Evolutionary conservation across 768 basidiomycete genomes (phyloP).

Genomic region (Pleurotus djamor): DNA sequence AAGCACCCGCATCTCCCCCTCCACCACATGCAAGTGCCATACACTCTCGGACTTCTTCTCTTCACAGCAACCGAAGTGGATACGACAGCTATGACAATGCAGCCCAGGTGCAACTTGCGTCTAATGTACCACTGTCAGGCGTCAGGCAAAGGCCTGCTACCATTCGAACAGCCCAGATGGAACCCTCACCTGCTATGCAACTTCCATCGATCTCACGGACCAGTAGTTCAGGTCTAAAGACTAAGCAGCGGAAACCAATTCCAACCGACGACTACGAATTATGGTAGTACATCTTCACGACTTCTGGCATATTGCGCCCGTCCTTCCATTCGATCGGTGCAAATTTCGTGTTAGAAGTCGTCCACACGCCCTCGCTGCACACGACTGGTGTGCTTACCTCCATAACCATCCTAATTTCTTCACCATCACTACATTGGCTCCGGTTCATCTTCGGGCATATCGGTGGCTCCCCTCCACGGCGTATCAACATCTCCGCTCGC

Average conservation of each 20-base stretch:
- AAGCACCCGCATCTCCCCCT: not conserved
- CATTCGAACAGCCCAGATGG: slow-evolving; percentile 48
- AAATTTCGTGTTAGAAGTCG: too few relatives aligned
- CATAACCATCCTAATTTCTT: too few relatives aligned
- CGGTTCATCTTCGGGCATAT: too few relatives aligned
- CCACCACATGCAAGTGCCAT: slow-evolving; percentile 6
- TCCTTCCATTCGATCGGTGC: not conserved
- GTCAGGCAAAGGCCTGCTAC: slow-evolving; percentile 20
- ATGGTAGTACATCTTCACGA: not conserved
- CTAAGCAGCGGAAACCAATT: not conserved
- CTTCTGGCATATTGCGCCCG: not conserved
- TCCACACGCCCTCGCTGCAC: too few relatives aligned
- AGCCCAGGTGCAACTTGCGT: not conserved
- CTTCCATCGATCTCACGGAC: slow-evolving; percentile 26
- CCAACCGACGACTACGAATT: not conserved
- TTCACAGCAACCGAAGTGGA: slow-evolving; percentile 8
- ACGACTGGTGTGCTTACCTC: too few relatives aligned
- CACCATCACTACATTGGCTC: too few relatives aligned
- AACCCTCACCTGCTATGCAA: slow-evolving; percentile 53
- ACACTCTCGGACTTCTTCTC: slow-evolving; percentile 11
- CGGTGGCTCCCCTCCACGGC: too few relatives aligned
- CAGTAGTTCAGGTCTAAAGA: not conserved
- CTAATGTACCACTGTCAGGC: not conserved
- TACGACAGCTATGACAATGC: slow-evolving; percentile 1
- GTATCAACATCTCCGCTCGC: too few relatives aligned